Evolutionary conservation across 495 filamentous ascomycete species (phyloP).

Genomic region (Patellaria atrata): DNA sequence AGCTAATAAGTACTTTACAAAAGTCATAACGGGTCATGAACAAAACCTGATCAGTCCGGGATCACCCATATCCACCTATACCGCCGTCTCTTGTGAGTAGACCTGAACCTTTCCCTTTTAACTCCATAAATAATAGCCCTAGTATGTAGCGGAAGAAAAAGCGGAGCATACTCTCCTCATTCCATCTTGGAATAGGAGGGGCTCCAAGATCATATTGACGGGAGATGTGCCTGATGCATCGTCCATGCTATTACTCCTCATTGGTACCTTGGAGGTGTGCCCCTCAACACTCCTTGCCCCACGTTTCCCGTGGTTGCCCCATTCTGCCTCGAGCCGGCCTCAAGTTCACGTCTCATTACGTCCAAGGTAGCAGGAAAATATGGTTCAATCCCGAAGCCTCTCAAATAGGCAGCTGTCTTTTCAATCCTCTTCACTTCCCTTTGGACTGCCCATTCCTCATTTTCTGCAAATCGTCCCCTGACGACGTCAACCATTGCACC

Average conservation of each 20-base stretch:
- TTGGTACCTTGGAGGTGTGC: conserved; percentile 16
- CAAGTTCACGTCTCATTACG: conserved; percentile 26
- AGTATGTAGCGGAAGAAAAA: no score
- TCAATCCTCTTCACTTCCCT: conserved; percentile 37
- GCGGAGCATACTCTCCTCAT: background rate
- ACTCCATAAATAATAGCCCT: no score
- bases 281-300: conserved; percentile 6
- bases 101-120: no score
- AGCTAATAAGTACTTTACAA: no score
- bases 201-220: no score
- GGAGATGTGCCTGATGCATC: no score
- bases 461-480: conserved; percentile 26
- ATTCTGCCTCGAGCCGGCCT: conserved; percentile 3
- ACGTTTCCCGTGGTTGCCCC: conserved; percentile 1
- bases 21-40: no score
- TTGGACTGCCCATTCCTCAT: conserved; percentile 32
- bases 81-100: no score
- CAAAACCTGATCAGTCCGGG: no score
- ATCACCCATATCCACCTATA: no score
- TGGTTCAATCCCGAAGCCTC: conserved; percentile 32
- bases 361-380: conserved; percentile 35
- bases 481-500: conserved; percentile 34
- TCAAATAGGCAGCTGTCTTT: conserved; percentile 34
- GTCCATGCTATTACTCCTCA: no score
- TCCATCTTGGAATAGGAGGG: background rate